Evolutionary conservation across 257 asterid species (phyloP).

Genomic region (Solanum ossicruentum): DNA sequence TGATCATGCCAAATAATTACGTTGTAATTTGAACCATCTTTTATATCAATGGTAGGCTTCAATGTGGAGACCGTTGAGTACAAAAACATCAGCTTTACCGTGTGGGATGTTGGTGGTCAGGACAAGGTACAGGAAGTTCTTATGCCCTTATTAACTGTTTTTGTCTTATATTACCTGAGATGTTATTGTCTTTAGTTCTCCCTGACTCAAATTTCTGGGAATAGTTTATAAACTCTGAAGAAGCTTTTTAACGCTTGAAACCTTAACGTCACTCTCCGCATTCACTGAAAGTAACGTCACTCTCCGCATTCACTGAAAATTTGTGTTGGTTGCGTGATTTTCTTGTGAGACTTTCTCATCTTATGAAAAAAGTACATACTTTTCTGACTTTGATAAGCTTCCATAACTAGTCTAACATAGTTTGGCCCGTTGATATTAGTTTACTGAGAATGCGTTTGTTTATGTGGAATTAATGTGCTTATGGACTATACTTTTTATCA

Average conservation of each 20-base stretch:
- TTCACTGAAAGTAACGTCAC: not conserved
- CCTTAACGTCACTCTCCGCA: not conserved
- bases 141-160: not conserved
- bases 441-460: not conserved
- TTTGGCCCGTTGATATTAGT: not conserved
- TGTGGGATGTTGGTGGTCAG: slow-evolving; percentile 16
- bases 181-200: not conserved
- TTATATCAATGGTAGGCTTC: not conserved
- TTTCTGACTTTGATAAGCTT: not conserved
- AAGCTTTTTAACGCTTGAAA: not conserved
- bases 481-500: not conserved
- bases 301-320: too few relatives aligned
- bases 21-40: not conserved
- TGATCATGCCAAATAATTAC: not conserved
- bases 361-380: not conserved
- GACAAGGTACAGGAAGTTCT: slow-evolving; percentile 3
- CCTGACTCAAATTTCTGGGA: not conserved
- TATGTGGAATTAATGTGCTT: not conserved
- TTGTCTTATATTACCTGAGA: not conserved
- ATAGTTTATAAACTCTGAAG: not conserved
- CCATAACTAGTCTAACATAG: not conserved
- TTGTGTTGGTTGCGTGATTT: not conserved
- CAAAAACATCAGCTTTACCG: slow-evolving; percentile 13
- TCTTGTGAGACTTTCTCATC: not conserved
- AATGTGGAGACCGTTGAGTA: slow-evolving; percentile 16